Percentiles rank a stretch among this genome's conserved stretches.
Evolutionary conservation across 768 basidiomycete species (phyloP).

Genomic region (Termitomyces sp.): DNA sequence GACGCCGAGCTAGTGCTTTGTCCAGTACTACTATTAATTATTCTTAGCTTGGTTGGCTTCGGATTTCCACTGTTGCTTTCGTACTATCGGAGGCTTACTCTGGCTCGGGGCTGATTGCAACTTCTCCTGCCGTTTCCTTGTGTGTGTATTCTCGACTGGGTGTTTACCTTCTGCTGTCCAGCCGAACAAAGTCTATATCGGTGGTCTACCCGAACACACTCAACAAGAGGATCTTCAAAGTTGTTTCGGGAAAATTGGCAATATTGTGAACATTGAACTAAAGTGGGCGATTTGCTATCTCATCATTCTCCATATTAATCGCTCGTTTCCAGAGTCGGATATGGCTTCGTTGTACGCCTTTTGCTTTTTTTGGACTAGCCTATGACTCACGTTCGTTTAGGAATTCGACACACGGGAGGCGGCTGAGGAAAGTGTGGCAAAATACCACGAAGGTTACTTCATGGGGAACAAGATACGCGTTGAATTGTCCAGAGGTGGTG

Average conservation of each 20-base stretch:
- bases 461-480: constrained; percentile 93
- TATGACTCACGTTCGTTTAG: constrained; percentile 32
- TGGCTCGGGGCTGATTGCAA: constrained; percentile 40
- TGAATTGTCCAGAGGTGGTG: constrained; percentile 81
- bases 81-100: constrained; percentile 37
- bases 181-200: constrained; percentile 94
- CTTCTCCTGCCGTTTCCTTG: constrained; percentile 46
- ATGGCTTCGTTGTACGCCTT: constrained; percentile 80
- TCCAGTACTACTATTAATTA: constrained; percentile 34
- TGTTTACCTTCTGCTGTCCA: constrained; percentile 72
- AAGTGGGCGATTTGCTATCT: constrained; percentile 52
- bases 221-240: constrained; percentile 80
- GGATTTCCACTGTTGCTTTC: constrained; percentile 30
- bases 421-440: constrained; percentile 82
- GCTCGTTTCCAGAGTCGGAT: constrained; percentile 58
- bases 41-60: constrained; percentile 23
- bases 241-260: constrained; percentile 84
- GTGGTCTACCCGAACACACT: constrained; percentile 84
- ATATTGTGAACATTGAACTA: constrained; percentile 71
- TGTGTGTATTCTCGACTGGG: constrained; percentile 48
- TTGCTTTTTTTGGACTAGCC: background rate
- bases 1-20: constrained; percentile 33
- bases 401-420: constrained; percentile 82
- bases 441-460: constrained; percentile 86
- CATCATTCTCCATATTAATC: constrained; percentile 12